A percentile compares a stretch with the other conserved stretches of the same genome.
Conservation (phyloP, 345 rosid genomes). For the Salix purpurea region DNA sequence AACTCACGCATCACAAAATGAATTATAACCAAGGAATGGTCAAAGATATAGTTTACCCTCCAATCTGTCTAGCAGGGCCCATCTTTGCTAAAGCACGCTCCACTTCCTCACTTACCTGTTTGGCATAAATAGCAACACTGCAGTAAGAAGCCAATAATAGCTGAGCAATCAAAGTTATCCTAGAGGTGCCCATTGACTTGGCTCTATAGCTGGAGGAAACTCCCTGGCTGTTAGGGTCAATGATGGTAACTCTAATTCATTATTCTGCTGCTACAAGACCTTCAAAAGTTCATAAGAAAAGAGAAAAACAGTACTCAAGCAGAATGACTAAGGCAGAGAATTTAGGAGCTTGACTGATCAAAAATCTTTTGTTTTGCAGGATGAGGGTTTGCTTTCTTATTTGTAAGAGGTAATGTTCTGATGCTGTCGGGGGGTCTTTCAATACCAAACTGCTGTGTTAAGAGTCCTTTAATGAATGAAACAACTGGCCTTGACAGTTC, state of each 20-base stretch:
- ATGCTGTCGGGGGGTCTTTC: background rate
- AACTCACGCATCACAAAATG: background rate
- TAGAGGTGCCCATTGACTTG: too few species aligned
- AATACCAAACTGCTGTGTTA: background rate
- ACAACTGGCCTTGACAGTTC: background rate
- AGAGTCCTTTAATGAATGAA: background rate
- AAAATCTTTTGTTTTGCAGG: background rate
- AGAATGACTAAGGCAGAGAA: too few species aligned
- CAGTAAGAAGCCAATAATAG: background rate
- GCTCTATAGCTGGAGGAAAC: background rate
- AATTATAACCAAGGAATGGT: background rate
- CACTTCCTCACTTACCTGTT: conserved; percentile 98
- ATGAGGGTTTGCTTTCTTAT: background rate
- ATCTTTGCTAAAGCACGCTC: conserved; percentile 97
- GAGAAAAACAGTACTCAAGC: too few species aligned
- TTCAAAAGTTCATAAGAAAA: too few species aligned
- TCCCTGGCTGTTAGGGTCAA: too few species aligned
- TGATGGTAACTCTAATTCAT: too few species aligned
- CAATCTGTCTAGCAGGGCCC: conserved; percentile 85
- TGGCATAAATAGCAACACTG: conserved; percentile 6
- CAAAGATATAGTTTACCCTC: conserved; percentile 45
- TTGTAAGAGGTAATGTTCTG: background rate
- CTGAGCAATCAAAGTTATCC: background rate
- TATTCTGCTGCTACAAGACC: too few species aligned
- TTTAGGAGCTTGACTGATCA: background rate